Conservation (phyloP, 139 green algal genomes). For the Parachlorella kessleri region DNA sequence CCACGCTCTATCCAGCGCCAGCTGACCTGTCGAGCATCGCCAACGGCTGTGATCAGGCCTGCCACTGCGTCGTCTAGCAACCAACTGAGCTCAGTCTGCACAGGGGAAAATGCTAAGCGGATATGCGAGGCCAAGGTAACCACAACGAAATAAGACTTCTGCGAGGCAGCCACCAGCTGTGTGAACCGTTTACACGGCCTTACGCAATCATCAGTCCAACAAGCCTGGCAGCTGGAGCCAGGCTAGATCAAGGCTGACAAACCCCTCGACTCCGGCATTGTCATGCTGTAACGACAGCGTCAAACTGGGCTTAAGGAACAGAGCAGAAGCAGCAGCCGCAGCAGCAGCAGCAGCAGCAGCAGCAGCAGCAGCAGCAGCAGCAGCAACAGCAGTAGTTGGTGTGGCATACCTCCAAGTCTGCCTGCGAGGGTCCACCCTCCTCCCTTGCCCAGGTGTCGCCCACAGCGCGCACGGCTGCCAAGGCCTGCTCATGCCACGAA, state of each 20-base stretch:
- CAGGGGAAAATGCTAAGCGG: not conserved
- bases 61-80: conserved; percentile 71
- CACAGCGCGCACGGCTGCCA: not conserved
- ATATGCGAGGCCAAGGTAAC: too few species aligned
- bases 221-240: too few species aligned
- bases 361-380: too few species aligned
- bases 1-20: conserved; percentile 50
- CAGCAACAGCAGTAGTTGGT: not conserved
- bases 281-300: too few species aligned
- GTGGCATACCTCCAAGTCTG: conserved; percentile 32
- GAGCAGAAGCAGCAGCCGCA: not conserved
- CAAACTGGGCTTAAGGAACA: too few species aligned
- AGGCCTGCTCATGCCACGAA: conserved; percentile 15
- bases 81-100: conserved; percentile 71
- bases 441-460: conserved; percentile 11
- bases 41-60: conserved; percentile 4
- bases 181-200: too few species aligned
- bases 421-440: conserved; percentile 16
- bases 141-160: conserved; percentile 4
- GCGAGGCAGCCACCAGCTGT: too few species aligned
- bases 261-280: too few species aligned
- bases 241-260: too few species aligned
- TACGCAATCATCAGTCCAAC: too few species aligned
- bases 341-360: too few species aligned
- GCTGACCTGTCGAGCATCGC: conserved; percentile 17